A percentile compares a stretch with the other conserved stretches of the same genome.
Conservation (phyloP, 177 flowering plant genomes). For the Vitis hybrid region DNA sequence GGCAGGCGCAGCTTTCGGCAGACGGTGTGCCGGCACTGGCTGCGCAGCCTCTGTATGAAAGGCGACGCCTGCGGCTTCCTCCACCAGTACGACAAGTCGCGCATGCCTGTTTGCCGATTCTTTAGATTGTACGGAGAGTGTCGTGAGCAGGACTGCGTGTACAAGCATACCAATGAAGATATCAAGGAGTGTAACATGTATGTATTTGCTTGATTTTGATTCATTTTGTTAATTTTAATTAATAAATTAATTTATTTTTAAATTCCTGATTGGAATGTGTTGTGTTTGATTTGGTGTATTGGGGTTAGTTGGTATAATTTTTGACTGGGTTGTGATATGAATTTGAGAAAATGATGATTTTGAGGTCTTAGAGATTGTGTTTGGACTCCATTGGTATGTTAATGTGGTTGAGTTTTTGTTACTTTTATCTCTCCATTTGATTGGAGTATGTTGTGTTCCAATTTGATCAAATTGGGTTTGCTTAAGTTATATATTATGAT, state of each 20-base stretch:
- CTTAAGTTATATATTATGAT: no score
- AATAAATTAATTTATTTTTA: neutral
- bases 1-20: constrained; percentile 82
- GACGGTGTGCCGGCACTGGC: constrained; percentile 99
- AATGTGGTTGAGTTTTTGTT: no score
- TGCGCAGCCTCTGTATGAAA: constrained; percentile 95
- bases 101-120: constrained; percentile 97
- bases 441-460: no score
- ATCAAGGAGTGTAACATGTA: constrained; percentile 99
- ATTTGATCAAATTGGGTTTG: no score
- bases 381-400: no score
- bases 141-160: constrained; percentile 96
- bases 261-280: no score
- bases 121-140: constrained; percentile 92
- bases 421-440: no score
- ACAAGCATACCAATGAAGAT: constrained; percentile 98
- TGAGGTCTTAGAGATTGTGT: no score
- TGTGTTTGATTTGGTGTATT: no score
- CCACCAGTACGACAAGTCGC: constrained; percentile 93
- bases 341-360: no score
- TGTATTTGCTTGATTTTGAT: constrained; percentile 13
- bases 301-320: no score
- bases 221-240: constrained; percentile 5
- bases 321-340: no score
- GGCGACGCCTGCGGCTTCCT: constrained; percentile 99